These are phyloP conservation scores for Candida vaughaniae DNA, from an alignment of 805 yeast species.

Conservation along the genomic window DNA sequence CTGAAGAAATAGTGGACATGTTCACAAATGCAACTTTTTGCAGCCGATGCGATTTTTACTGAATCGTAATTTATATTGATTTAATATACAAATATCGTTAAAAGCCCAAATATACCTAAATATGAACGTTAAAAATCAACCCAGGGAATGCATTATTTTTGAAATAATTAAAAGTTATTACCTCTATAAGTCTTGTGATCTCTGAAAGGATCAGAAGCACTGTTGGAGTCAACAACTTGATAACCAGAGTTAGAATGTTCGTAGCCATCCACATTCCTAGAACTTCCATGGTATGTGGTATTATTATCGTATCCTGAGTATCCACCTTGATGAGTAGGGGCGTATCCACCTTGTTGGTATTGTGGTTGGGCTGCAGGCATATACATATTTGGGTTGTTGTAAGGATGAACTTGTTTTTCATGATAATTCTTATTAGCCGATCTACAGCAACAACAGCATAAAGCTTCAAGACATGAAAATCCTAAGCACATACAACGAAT, in stretches of 20 bases:
- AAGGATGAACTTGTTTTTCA: conserved; percentile 18
- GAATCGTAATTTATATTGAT: too few relatives aligned
- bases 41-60: background rate
- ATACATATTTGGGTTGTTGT: conserved; percentile 36
- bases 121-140: too few relatives aligned
- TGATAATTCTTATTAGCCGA: conserved; percentile 15
- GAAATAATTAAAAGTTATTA: background rate
- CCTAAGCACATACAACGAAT: conserved; percentile 61
- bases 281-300: background rate
- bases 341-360: conserved; percentile 9
- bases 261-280: background rate
- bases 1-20: too few relatives aligned
- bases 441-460: conserved; percentile 49
- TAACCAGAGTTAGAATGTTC: conserved; percentile 4
- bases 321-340: background rate
- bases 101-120: too few relatives aligned
- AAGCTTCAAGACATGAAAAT: conserved; percentile 40
- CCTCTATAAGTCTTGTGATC: conserved; percentile 10
- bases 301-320: background rate
- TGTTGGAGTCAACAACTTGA: conserved; percentile 6
- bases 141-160: too few relatives aligned
- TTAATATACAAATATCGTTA: too few relatives aligned
- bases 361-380: conserved; percentile 18
- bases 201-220: conserved; percentile 6
- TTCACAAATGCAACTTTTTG: background rate